These are phyloP conservation scores for Chaetoceros tenuissimus DNA, from an alignment of 108 stramenopile genomes.

Conservation along the genomic window DNA sequence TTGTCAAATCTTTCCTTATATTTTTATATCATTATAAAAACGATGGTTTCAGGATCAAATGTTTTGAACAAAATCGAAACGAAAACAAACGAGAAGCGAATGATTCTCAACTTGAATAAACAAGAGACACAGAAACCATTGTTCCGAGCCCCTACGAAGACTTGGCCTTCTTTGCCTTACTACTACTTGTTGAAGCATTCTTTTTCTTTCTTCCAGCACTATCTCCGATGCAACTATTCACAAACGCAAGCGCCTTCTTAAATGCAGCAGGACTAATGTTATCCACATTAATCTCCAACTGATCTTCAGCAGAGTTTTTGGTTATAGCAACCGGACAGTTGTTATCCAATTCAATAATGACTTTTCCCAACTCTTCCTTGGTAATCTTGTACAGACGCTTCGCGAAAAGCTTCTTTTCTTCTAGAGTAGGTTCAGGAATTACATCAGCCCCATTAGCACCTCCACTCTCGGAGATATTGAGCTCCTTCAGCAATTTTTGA, in stretches of 20 bases:
- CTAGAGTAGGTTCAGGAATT: constrained; percentile 45
- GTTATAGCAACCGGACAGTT: constrained; percentile 81
- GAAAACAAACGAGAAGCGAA: too few species aligned
- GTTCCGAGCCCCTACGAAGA: not conserved
- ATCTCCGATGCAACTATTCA: constrained; percentile 10
- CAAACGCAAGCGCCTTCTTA: constrained; percentile 43
- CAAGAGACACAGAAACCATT: too few species aligned
- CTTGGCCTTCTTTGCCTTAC: not conserved
- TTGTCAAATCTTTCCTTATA: too few species aligned
- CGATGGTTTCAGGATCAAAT: too few species aligned
- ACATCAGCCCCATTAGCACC: not conserved
- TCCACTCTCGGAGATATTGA: not conserved
- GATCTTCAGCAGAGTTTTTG: constrained; percentile 81
- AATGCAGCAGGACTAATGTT: constrained; percentile 68
- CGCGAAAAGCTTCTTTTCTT: constrained; percentile 82
- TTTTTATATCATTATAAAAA: too few species aligned
- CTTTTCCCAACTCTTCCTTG: constrained; percentile 84
- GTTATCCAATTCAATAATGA: constrained; percentile 82
- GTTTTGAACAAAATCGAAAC: too few species aligned
- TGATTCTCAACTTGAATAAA: too few species aligned
- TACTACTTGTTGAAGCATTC: not conserved
- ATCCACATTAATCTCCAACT: constrained; percentile 94
- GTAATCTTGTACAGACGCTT: constrained; percentile 73
- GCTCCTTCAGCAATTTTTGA: constrained; percentile 26
- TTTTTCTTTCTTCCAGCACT: constrained; percentile 10